phyloP scores from a whole-genome alignment of 2,329 filamentous ascomycete genomes.

The Colletotrichum lupini region DNA sequence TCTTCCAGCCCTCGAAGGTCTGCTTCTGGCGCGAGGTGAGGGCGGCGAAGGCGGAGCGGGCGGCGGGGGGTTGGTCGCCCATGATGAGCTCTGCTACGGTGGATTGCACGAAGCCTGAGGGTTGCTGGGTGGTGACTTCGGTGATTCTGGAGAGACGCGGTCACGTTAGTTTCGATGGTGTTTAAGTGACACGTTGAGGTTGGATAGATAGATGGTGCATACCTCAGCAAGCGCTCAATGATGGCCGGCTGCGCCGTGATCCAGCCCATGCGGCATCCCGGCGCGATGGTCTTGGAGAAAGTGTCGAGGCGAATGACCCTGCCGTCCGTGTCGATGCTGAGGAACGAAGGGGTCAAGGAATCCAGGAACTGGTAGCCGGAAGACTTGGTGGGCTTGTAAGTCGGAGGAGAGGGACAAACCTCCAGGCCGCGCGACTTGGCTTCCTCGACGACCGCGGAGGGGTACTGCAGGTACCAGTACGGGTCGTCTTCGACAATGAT shows the following conservation, averaged over 20 bases:
- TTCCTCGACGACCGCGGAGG: constrained; percentile 69
- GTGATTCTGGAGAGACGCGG: constrained; percentile 66
- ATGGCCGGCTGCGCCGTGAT: constrained; percentile 85
- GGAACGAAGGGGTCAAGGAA: constrained; percentile 83
- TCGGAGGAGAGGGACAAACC: constrained; percentile 39
- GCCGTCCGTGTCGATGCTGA: constrained; percentile 85
- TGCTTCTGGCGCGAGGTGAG: constrained; percentile 60
- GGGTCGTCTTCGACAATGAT: constrained; percentile 95
- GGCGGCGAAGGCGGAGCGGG: constrained; percentile 52
- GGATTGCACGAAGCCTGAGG: constrained; percentile 89
- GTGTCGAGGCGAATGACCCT: constrained; percentile 91
- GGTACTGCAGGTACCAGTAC: constrained; percentile 95
- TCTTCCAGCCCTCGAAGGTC: constrained; percentile 74
- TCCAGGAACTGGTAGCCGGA: constrained; percentile 84
- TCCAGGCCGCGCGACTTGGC: constrained; percentile 58
- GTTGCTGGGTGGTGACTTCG: constrained; percentile 83
- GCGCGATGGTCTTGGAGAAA: constrained; percentile 92
- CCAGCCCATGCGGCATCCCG: constrained; percentile 91
- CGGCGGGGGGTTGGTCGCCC: constrained; percentile 70
- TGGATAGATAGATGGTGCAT: background rate
- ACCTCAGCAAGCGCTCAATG: constrained; percentile 73
- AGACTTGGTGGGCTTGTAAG: constrained; percentile 47
- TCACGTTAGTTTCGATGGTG: background rate
- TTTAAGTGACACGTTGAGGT: no score
- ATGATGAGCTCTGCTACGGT: constrained; percentile 83